phyloP scores from a whole-genome alignment of 768 basidiomycete genomes.

The Filobasidium wieringae region DNA sequence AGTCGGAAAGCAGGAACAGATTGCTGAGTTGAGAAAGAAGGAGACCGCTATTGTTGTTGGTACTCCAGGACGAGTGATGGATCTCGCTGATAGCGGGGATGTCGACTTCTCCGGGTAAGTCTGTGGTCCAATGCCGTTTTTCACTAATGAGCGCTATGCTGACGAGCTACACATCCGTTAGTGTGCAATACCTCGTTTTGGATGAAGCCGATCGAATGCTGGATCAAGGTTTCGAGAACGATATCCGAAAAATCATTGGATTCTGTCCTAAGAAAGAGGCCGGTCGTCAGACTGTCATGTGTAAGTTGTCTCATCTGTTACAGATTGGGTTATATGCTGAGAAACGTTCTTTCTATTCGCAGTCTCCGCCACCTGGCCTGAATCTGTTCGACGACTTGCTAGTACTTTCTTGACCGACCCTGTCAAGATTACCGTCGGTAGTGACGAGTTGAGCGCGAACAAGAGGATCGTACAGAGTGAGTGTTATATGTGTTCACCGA shows the following conservation, averaged over 20 bases:
- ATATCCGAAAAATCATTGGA: conserved; percentile 80
- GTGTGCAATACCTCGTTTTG: conserved; percentile 80
- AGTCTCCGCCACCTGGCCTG: conserved; percentile 99
- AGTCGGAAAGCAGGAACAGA: conserved; percentile 77
- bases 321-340: not conserved
- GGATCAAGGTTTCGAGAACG: conserved; percentile 97
- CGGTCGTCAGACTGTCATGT: conserved; percentile 88
- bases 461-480: conserved; percentile 71
- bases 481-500: conserved; percentile 4
- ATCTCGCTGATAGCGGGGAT: conserved; percentile 75
- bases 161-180: conserved; percentile 30
- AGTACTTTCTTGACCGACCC: conserved; percentile 74
- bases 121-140: not conserved
- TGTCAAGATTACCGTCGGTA: conserved; percentile 83
- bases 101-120: conserved; percentile 68
- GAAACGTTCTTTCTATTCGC: not conserved
- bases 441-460: conserved; percentile 88
- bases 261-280: conserved; percentile 46
- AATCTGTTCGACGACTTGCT: conserved; percentile 78
- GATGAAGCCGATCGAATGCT: conserved; percentile 98
- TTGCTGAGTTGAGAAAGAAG: conserved; percentile 52
- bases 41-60: conserved; percentile 70
- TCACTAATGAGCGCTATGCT: not conserved
- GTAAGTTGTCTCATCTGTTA: conserved; percentile 45
- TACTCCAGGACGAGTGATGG: conserved; percentile 85